Evolutionary conservation across 805 yeast species (phyloP), one percentile per base, ranked within the genome.

Genomic region (Zygoascus tannicola): DNA sequence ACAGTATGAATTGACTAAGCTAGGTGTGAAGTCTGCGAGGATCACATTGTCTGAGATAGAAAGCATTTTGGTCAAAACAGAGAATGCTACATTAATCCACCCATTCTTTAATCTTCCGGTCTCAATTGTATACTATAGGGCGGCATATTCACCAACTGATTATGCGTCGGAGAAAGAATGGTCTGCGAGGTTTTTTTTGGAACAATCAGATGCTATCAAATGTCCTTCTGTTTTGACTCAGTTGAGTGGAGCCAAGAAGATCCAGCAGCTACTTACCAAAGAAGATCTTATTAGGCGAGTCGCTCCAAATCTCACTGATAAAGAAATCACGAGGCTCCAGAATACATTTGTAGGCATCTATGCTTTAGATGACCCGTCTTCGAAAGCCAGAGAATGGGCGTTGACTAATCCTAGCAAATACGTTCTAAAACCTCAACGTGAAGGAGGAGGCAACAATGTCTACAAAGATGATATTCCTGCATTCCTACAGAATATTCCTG

Each of bases 401-500:
- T 66, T 81, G 38, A 78, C 75, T 49, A 48, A 62, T 2, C 90
- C 96, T 0, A 76, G 75, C 43, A 70, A 73, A 20, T 92, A 69
- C 59, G 99, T 92, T 1, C 70, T 92, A 54, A 92, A 92, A 58
- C 99, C 99, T 3, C 98, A 92, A 64, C 76, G 99, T 67, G 99
- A 92, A 68, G 99, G 99, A 33, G 99, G 99, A 38, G 98, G 98
- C 16, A 87, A 92, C 62, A 92, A 92, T 60, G 75, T 92, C 44
- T 92, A 92, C 64, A 84, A 85, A 56, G 76, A 78, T 32, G 83
- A 85, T 54, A 92, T 92, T 46, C 95, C 96, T 1, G 67, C 50
- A 0, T 90, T 85, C 56, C 65, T 92, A 54, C 57, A 70, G 10
- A 52, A 67, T 0, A 56, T 85, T 8, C 77, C 80, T 8, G 77